Evolutionary conservation across 108 stramenopile genomes (phyloP), one percentile per base, ranked within the genome.

Genomic region (Schizochytrium sp.): DNA sequence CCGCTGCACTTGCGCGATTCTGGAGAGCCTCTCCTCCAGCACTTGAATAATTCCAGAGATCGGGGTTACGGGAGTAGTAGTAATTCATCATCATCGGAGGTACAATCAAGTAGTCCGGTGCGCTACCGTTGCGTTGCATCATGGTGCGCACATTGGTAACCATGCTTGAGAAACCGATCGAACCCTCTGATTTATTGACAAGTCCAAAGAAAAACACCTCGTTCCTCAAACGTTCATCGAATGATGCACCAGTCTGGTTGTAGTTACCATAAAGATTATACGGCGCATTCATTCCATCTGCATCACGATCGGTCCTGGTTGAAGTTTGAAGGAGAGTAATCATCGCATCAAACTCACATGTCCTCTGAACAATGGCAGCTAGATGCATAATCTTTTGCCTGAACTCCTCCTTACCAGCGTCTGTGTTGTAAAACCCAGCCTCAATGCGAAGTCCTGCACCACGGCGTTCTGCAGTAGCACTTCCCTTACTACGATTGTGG

Each of bases 291-390:
- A 76, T 15, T 38, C 4, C 13, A 50, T 76, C 46, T 19, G 73
- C 73, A 50, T 76, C 47, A 3, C 17, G 4, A 19, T 28, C 47
- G 47, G 5, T 4, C 28, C 50, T 15, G 12, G 5, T 4, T 3
- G 46, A 38, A 50, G 3, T 19, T 38, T 76, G 47, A 4, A 46
- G 73, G 44, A 76, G 4, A 19, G 73, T 53, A 50, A 76, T 4
- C 73, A 76, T 76, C 47, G 50, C 73, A 4, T 76, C 73, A 4
- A 76, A 28, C 50, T 76, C 73, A 13, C 53, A 19, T 19, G 73
- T 53, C 19, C 19, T 57, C 49, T 50, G 49, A 19, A 76, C 73
- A 19, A 53, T 53, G 13, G 73, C 50, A 4, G 73, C 73, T 10
- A 76, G 46, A 19, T 76, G 73, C 13, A 38, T 38, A 50, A 76